These are phyloP conservation scores for Hebeloma cylindrosporum DNA, from an alignment of 768 basidiomycete species.

Conservation along the genomic window DNA sequence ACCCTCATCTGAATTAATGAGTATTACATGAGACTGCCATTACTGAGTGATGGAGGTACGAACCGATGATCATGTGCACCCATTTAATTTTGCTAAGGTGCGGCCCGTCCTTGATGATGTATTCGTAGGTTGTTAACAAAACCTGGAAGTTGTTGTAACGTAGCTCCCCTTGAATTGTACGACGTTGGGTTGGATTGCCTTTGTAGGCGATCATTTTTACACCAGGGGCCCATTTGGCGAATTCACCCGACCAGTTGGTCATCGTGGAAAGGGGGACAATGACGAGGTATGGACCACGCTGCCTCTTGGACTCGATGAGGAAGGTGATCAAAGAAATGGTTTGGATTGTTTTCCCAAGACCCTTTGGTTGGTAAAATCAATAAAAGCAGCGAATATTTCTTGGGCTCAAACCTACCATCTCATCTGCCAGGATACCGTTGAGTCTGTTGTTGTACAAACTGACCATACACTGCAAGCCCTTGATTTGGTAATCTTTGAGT, in stretches of 20 bases:
- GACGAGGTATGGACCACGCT: conserved; percentile 93
- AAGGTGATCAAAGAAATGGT: conserved; percentile 95
- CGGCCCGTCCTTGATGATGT: conserved; percentile 97
- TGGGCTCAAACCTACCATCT: conserved; percentile 61
- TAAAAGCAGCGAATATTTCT: conserved; percentile 8
- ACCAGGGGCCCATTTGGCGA: conserved; percentile 93
- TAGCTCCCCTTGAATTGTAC: conserved; percentile 74
- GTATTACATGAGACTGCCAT: conserved; percentile 5
- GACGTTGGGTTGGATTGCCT: conserved; percentile 83
- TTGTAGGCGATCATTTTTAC: conserved; percentile 86
- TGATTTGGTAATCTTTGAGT: conserved; percentile 92
- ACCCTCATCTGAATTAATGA: conserved; percentile 69
- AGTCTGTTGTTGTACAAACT: conserved; percentile 95
- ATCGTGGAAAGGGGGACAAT: conserved; percentile 95
- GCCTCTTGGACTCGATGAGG: conserved; percentile 87
- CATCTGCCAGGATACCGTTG: conserved; percentile 93
- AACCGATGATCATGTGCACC: conserved; percentile 97
- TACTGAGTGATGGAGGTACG: conserved; percentile 19
- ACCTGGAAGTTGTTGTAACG: conserved; percentile 87
- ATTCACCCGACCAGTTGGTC: conserved; percentile 97
- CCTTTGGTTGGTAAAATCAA: conserved; percentile 45
- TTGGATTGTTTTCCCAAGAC: conserved; percentile 94
- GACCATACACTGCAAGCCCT: conserved; percentile 98
- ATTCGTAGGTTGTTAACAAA: conserved; percentile 92
- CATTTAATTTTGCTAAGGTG: conserved; percentile 88